Evolutionary conservation across 2,329 filamentous ascomycete species (phyloP), one percentile per base, ranked within the genome.

Genomic region (Colletotrichum higginsianum): DNA sequence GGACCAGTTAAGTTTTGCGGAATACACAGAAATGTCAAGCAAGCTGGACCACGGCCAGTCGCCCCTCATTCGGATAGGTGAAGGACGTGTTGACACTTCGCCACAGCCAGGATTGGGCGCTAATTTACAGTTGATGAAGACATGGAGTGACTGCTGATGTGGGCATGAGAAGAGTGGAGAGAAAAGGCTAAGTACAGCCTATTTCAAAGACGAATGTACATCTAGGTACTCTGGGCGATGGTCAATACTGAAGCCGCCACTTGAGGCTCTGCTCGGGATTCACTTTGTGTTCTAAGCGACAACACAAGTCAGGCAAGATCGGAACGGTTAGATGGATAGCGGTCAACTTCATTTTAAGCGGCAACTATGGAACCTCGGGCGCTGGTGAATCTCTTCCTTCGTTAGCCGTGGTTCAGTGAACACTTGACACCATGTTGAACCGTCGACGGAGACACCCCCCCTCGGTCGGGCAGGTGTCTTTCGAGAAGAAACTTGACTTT

Each of bases 21-120:
- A 72, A 64, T 72, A 60, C 66, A 72, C 53, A 72, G 55, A 64
- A 68, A 13, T 69, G n/a, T 49, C 30, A 58, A 64, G 18, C 15
- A 23, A 7, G 6, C 13, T 40, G 30, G 42, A 21, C 35, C 21
- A n/a, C 42, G 21, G 21, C 18, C 40, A 58, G 16, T 26, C 13
- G 13, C 38, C n/a, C 56, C 18, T 46, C 12, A 7, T n/a, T 21
- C 40, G 6, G 1, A 15, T 21, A n/a, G 30, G 18, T 11, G 30
- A 55, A 35, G 13, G 9, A 15, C 18, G 6, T 11, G 35, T 35
- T 56, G 4, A 6, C 30, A 15, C 30, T 30, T n/a, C 1, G 50
- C 2, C 26, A 53, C 50, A 18, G 16, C 16, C 16, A n/a, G 15
- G 8, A 35, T 9, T 53, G 6, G 9, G 12, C 5, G 26, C 8